These are phyloP conservation scores for Pyronema omphalodes DNA, from an alignment of 495 filamentous ascomycete genomes.

Conservation along the genomic window DNA sequence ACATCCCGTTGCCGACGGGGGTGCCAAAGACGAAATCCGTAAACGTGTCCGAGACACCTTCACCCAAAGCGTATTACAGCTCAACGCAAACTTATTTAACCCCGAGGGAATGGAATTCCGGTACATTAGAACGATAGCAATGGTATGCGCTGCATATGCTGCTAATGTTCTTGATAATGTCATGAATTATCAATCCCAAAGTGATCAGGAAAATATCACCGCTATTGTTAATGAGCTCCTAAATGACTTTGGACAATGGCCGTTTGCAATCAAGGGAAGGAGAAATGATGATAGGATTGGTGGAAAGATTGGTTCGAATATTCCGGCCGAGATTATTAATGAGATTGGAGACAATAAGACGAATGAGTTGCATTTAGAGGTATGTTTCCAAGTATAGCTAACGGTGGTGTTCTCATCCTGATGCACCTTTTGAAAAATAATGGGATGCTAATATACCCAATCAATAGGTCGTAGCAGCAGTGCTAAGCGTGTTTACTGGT, in stretches of 20 bases:
- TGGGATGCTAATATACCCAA: slow-evolving; percentile 15
- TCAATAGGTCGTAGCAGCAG: slow-evolving; percentile 65
- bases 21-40: slow-evolving; percentile 92
- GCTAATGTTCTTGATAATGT: slow-evolving; percentile 97
- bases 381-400: slow-evolving; percentile 23
- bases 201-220: slow-evolving; percentile 82
- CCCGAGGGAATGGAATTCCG: slow-evolving; percentile 88
- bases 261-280: slow-evolving; percentile 45
- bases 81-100: slow-evolving; percentile 64
- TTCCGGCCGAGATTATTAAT: slow-evolving; percentile 41
- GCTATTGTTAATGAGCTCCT: slow-evolving; percentile 91
- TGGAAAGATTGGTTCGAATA: slow-evolving; percentile 84
- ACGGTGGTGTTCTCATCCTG: background rate
- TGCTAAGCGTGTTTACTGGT: slow-evolving; percentile 88
- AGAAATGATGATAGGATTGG: slow-evolving; percentile 52
- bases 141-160: slow-evolving; percentile 96
- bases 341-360: slow-evolving; percentile 73
- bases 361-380: slow-evolving; percentile 89
- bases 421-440: background rate
- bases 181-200: slow-evolving; percentile 80
- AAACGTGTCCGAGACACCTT: slow-evolving; percentile 80
- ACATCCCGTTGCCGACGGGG: slow-evolving; percentile 91
- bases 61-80: slow-evolving; percentile 81
- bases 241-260: slow-evolving; percentile 91
- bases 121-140: slow-evolving; percentile 73